Percentiles rank a stretch among this genome's conserved stretches.
These are phyloP conservation scores for Antitrichia curtipendula DNA, from an alignment of 225 moss, liverwort and hornwort species.

Conservation along the genomic window DNA sequence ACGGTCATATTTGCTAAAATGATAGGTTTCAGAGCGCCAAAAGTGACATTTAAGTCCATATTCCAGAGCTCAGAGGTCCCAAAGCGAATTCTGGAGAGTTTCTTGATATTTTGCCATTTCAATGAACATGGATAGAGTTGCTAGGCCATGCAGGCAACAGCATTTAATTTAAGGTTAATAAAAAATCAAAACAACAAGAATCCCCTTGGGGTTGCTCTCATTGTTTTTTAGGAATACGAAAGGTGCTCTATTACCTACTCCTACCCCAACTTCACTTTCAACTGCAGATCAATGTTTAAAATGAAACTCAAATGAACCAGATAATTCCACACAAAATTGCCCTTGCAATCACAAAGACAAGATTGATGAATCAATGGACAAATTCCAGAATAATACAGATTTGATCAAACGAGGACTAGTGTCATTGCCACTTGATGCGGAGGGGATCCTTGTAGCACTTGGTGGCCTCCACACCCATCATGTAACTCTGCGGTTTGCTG, in stretches of 20 bases:
- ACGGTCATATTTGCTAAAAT: too few relatives aligned
- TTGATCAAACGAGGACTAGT: not conserved
- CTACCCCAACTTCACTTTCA: not conserved
- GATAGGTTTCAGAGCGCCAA: not conserved
- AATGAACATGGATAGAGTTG: not conserved
- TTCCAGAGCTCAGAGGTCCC: too few relatives aligned
- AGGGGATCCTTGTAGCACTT: constrained; percentile 64
- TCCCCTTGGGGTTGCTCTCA: not conserved
- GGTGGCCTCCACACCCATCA: constrained; percentile 27
- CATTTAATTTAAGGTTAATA: not conserved
- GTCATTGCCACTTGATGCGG: not conserved
- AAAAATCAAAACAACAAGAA: not conserved
- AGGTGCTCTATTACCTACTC: not conserved
- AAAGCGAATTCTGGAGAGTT: not conserved
- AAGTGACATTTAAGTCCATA: not conserved
- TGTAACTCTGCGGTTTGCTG: not conserved
- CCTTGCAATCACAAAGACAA: not conserved
- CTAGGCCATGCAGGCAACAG: not conserved
- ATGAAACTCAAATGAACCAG: not conserved
- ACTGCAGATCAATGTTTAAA: not conserved
- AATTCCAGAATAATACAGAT: not conserved
- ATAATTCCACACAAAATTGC: not conserved
- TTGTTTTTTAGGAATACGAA: not conserved
- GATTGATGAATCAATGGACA: not conserved
- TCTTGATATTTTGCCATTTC: not conserved